Evolutionary conservation across 495 filamentous ascomycete genomes (phyloP).

Genomic region (Lophiostoma macrostomum): DNA sequence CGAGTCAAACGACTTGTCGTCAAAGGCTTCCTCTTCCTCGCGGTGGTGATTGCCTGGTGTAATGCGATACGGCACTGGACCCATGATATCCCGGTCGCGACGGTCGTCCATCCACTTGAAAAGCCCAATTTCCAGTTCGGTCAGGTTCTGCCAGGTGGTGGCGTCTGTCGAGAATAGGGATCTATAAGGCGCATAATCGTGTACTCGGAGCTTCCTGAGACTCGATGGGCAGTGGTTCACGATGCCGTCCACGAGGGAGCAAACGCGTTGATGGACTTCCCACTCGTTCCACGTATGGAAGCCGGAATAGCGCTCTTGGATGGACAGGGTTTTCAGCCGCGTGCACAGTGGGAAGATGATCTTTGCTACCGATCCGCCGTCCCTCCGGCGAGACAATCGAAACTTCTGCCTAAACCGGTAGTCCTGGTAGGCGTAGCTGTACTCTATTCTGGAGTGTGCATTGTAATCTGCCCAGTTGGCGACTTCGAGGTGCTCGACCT

Average conservation of each 20-base stretch:
- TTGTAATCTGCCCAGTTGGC: slow-evolving; percentile 29
- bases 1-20: slow-evolving; percentile 20
- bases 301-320: slow-evolving; percentile 22
- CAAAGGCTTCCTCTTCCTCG: slow-evolving; percentile 29
- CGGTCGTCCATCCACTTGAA: slow-evolving; percentile 29
- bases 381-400: slow-evolving; percentile 24
- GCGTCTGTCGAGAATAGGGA: slow-evolving; percentile 23
- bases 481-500: slow-evolving; percentile 27
- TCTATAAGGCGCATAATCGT: slow-evolving; percentile 28
- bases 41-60: slow-evolving; percentile 24
- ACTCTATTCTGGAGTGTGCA: slow-evolving; percentile 25
- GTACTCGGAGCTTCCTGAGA: slow-evolving; percentile 23
- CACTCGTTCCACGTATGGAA: slow-evolving; percentile 30
- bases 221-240: slow-evolving; percentile 19
- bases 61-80: slow-evolving; percentile 20
- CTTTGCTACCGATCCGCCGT: slow-evolving; percentile 27
- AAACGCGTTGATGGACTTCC: slow-evolving; percentile 28
- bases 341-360: slow-evolving; percentile 26
- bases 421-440: slow-evolving; percentile 29
- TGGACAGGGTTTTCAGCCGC: slow-evolving; percentile 23
- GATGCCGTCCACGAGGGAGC: slow-evolving; percentile 27
- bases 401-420: slow-evolving; percentile 27
- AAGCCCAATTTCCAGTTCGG: slow-evolving; percentile 17
- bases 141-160: slow-evolving; percentile 12
- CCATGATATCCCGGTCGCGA: slow-evolving; percentile 20